Evolutionary conservation across 2,329 filamentous ascomycete species (phyloP).

Genomic region (Sphaerulina musiva): DNA sequence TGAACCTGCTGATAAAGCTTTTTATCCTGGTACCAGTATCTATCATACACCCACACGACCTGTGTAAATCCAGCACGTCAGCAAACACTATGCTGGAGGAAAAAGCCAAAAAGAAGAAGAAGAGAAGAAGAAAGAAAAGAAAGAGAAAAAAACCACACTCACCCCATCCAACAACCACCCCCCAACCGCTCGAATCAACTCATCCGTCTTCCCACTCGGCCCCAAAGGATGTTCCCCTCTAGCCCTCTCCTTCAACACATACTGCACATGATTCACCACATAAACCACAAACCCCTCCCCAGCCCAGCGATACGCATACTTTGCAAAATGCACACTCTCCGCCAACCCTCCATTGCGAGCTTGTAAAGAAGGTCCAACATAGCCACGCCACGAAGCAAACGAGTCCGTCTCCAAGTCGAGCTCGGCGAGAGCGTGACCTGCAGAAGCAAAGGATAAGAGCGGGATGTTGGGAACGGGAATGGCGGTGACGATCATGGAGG

Average conservation of each 20-base stretch:
- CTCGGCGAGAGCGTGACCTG: slow-evolving; percentile 37
- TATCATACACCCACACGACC: slow-evolving; percentile 41
- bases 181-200: slow-evolving; percentile 36
- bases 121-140: slow-evolving; percentile 24
- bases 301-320: slow-evolving; percentile 37
- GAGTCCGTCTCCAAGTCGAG: slow-evolving; percentile 37
- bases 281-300: slow-evolving; percentile 39
- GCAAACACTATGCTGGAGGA: slow-evolving; percentile 10
- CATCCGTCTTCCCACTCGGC: slow-evolving; percentile 34
- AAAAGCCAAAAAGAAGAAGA: background rate
- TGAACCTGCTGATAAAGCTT: slow-evolving; percentile 37
- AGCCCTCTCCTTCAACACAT: slow-evolving; percentile 37
- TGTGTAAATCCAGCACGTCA: slow-evolving; percentile 12
- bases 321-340: slow-evolving; percentile 37
- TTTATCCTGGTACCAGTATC: slow-evolving; percentile 38
- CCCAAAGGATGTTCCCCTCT: slow-evolving; percentile 31
- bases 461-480: slow-evolving; percentile 36
- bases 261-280: slow-evolving; percentile 34
- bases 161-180: slow-evolving; percentile 9
- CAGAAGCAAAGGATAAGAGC: slow-evolving; percentile 38
- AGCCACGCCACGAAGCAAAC: slow-evolving; percentile 36
- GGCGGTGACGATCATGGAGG: slow-evolving; percentile 35
- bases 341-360: slow-evolving; percentile 33
- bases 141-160: background rate
- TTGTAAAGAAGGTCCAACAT: slow-evolving; percentile 26